Conservation (phyloP, 768 basidiomycete genomes). For the Hericium coralloides region DNA sequence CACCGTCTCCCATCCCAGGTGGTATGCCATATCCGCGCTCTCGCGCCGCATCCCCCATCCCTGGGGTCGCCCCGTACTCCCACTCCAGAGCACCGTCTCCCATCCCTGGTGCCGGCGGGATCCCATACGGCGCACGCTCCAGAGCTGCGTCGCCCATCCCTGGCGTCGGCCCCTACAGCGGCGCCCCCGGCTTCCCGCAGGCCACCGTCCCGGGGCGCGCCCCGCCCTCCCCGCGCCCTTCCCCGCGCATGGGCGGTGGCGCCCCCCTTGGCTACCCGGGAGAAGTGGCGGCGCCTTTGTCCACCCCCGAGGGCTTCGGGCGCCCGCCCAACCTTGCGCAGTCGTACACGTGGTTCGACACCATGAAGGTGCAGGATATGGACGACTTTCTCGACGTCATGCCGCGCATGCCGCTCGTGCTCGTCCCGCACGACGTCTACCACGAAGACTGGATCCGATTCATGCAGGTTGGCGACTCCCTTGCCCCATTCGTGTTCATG, state of each 20-base stretch:
- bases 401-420: conserved; percentile 64
- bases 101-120: conserved; percentile 1
- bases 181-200: conserved; percentile 6
- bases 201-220: conserved; percentile 3
- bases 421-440: conserved; percentile 69
- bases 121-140: background rate
- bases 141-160: conserved; percentile 1
- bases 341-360: conserved; percentile 60
- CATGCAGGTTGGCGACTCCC: conserved; percentile 47
- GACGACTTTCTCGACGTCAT: conserved; percentile 58
- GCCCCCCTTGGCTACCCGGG: background rate
- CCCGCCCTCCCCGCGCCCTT: conserved; percentile 5
- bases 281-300: conserved; percentile 18
- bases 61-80: conserved; percentile 5
- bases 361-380: conserved; percentile 70
- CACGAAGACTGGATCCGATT: conserved; percentile 75
- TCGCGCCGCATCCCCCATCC: conserved; percentile 12
- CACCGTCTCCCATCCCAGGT: conserved; percentile 47
- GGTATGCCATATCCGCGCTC: conserved; percentile 13
- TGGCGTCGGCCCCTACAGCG: conserved; percentile 7
- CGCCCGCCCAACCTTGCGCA: conserved; percentile 62
- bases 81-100: conserved; percentile 13
- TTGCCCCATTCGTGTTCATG: background rate
- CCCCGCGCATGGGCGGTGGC: conserved; percentile 9
- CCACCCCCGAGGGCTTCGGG: conserved; percentile 63